A percentile compares a stretch with the other conserved stretches of the same genome.
These are phyloP conservation scores for Aspergillus arachidicola DNA, from an alignment of 2,329 filamentous ascomycete genomes.

Conservation along the genomic window DNA sequence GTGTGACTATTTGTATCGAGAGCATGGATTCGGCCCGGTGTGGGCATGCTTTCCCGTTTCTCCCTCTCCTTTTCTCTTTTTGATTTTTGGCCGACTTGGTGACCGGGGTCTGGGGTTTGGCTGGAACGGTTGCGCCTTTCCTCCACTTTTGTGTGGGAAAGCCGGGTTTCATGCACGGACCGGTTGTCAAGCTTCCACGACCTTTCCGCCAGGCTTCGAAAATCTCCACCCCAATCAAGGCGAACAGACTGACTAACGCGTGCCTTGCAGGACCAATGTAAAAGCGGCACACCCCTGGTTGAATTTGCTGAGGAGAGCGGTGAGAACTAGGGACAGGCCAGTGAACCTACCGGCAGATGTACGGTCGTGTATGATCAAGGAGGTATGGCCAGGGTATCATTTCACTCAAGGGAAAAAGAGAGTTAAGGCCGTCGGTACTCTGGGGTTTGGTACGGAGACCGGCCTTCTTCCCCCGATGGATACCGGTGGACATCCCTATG, in stretches of 20 bases:
- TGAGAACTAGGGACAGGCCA: slow-evolving; percentile 9
- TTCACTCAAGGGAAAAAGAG: neutral
- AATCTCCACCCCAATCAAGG: slow-evolving; percentile 4
- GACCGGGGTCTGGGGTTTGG: slow-evolving; percentile 2
- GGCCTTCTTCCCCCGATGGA: neutral
- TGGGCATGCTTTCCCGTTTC: neutral
- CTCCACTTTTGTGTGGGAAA: neutral
- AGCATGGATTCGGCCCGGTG: neutral
- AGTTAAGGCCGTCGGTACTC: neutral
- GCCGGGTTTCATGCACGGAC: slow-evolving; percentile 12
- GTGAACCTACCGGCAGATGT: neutral
- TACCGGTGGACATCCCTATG: neutral
- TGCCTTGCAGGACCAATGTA: slow-evolving; percentile 68
- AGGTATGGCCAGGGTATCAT: neutral
- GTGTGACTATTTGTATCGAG: neutral
- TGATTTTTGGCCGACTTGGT: slow-evolving; percentile 1
- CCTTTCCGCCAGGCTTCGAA: slow-evolving; percentile 20
- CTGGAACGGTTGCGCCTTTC: slow-evolving; percentile 1
- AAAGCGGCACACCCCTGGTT: slow-evolving; percentile 73
- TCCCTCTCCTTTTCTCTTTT: neutral
- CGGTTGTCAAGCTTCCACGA: slow-evolving; percentile 15
- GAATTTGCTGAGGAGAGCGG: slow-evolving; percentile 63
- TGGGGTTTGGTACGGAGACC: neutral
- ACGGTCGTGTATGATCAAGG: neutral
- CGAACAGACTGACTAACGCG: slow-evolving; percentile 25